Base-by-base conservation (phyloP, 2,329 filamentous ascomycete genomes). In the Apiospora rasikravindrae region DNA sequence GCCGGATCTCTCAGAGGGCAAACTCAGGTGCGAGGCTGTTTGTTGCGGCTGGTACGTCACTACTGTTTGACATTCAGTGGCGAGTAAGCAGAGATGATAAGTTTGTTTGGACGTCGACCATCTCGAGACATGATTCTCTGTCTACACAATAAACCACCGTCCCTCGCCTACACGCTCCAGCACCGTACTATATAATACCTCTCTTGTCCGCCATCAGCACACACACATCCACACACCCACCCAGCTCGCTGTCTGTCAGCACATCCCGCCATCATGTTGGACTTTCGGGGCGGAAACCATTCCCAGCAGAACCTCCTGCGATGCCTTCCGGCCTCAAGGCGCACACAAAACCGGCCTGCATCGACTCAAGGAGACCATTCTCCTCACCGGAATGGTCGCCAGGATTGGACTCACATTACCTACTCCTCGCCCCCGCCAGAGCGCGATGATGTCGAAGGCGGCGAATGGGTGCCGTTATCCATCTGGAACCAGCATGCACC, bases 401-500 rank as follows among this genome's bases (percentile, higher is more conserved):
- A 11, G 14, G 57, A 64, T 40, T 22, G 57, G 22, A 4, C 29
- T 64, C 57, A 40, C 33, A 37, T 33, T n/a, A 7, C 19, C 10
- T 37, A 64, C 57, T 22, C 53, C 53, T 40, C 33, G 33, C 33
- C 19, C 33, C 19, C 57, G n/a, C 19, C 57, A 37, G 29, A 64
- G 33, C 57, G 57, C 29, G 33, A 64, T 64, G 57, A 64, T 6
- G 7, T 40, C 29, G 57, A 64, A 24, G 33, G 33, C 57, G 33
- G 33, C 33, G 61, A 73, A 73, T 68, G 74, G 73, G 79, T 80
- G 74, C 72, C 73, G 40, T 73, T 81, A 4, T 81, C 80, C 22
- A 77, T 81, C 47, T 81, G 79, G 76, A 81, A 81, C 69, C 80
- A 81, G 69, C 78, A 75, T 70, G 77, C 80, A 44, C 80, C 80